Evolutionary conservation across 352 stramenopile species (phyloP), one percentile per base, ranked within the genome.

Genomic region (Blastocystis sp.): DNA sequence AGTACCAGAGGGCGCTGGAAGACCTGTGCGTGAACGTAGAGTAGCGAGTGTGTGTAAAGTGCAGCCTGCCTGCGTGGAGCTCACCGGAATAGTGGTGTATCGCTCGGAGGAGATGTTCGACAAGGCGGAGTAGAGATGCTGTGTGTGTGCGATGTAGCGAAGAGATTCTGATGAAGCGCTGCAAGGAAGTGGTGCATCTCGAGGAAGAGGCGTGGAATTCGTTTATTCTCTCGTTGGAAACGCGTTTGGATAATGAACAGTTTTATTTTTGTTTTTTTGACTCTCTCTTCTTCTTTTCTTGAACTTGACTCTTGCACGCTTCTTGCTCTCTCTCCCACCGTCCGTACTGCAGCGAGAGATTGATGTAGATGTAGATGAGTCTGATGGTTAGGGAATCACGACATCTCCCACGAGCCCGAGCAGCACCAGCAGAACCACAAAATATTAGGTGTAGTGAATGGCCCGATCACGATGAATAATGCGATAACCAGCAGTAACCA

Each of bases 211-310:
- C 30, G 16, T 85, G 73, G 73, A n/a, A 50, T 9, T 50, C 53
- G 9, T 85, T 68, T n/a, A 8, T 85, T 34, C 20, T 24, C 13
- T 34, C 34, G 13, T 85, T 54, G 18, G 3, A 54, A 20, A 50
- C 59, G 7, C 63, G 63, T 47, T 68, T 66, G 50, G 43, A 66
- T 50, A 85, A 66, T 8, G 54, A 85, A 66, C 30, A 85, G 50
- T 16, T 47, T 85, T 66, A 85, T 53, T 85, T 65, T 65, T 85
- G 73, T 69, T 85, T 85, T 53, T 76, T 76, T 56, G 65, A 76
- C 37, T 76, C 65, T n/a, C 56, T 81, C 70, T 85, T 85, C 37
- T 68, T 68, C 16, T 53, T 68, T 59, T 13, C 11, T n/a, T 59
- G 50, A n/a, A 1, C 11, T 59, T 59, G 50, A 2, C 20, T 2